A percentile compares a stretch with the other conserved stretches of the same genome.
These are phyloP conservation scores for Candida vaughaniae DNA, from an alignment of 805 yeast species.

Conservation along the genomic window DNA sequence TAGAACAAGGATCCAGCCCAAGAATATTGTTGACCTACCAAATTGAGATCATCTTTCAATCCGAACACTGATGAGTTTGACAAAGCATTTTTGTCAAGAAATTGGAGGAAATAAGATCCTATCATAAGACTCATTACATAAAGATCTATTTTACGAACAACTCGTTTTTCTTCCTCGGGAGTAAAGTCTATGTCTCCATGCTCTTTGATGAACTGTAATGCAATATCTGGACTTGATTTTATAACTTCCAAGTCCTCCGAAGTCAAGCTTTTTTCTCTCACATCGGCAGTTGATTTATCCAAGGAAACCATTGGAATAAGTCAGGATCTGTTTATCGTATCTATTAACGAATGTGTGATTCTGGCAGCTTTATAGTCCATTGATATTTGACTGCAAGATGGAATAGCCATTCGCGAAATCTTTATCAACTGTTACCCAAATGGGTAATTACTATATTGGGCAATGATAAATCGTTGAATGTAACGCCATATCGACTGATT, in stretches of 20 bases:
- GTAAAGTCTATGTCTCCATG: slow-evolving; percentile 5
- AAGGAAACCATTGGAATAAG: too few relatives aligned
- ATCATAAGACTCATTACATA: slow-evolving; percentile 4
- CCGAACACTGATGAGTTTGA: slow-evolving; percentile 30
- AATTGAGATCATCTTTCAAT: slow-evolving; percentile 25
- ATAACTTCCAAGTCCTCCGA: slow-evolving; percentile 1
- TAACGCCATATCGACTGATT: too few relatives aligned
- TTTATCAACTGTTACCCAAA: too few relatives aligned
- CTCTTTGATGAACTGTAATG: slow-evolving; percentile 4
- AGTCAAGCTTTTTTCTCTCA: too few relatives aligned
- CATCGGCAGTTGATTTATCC: too few relatives aligned
- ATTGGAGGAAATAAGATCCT: slow-evolving; percentile 3
- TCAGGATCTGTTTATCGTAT: too few relatives aligned
- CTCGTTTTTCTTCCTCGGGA: slow-evolving; percentile 8
- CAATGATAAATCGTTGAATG: too few relatives aligned
- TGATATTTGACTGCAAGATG: too few relatives aligned
- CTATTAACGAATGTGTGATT: neutral
- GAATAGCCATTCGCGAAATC: too few relatives aligned
- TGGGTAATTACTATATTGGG: too few relatives aligned
- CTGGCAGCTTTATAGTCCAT: neutral
- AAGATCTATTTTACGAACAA: slow-evolving; percentile 5
- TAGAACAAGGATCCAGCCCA: slow-evolving; percentile 52
- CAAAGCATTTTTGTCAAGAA: slow-evolving; percentile 13
- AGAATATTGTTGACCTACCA: slow-evolving; percentile 26
- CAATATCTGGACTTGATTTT: slow-evolving; percentile 6